These are phyloP conservation scores for Candida mesenterica DNA, from an alignment of 1,139 yeast genomes.

Conservation along the genomic window DNA sequence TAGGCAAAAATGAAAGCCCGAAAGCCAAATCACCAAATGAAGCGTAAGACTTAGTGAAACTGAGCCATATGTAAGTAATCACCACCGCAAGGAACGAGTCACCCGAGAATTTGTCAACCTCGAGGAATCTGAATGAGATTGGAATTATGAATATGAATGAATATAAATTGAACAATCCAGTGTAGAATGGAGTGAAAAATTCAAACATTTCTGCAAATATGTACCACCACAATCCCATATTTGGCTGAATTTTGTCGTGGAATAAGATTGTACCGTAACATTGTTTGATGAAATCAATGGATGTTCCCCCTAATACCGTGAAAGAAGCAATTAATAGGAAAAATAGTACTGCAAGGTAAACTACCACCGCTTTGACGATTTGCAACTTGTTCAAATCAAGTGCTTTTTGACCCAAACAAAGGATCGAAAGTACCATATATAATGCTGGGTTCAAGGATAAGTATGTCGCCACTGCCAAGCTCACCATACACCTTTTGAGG, in stretches of 20 bases:
- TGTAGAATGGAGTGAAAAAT: conserved; percentile 79
- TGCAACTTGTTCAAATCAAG: conserved; percentile 11
- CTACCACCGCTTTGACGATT: conserved; percentile 22
- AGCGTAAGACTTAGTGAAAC: conserved; percentile 83
- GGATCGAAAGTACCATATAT: conserved; percentile 56
- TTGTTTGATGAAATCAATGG: conserved; percentile 51
- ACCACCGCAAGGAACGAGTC: conserved; percentile 70
- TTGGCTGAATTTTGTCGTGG: conserved; percentile 73
- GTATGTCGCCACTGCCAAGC: conserved; percentile 64
- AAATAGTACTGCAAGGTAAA: conserved; percentile 26
- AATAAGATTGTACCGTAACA: conserved; percentile 62
- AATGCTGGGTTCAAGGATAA: conserved; percentile 57
- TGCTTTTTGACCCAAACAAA: conserved; percentile 26
- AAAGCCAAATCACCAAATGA: conserved; percentile 81
- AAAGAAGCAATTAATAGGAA: conserved; percentile 37
- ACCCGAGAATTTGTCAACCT: conserved; percentile 21
- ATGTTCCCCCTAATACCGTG: conserved; percentile 21
- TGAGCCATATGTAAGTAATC: conserved; percentile 61
- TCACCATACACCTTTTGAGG: conserved; percentile 45
- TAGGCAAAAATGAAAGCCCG: conserved; percentile 58
- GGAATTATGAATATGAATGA: conserved; percentile 71
- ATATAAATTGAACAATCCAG: conserved; percentile 79
- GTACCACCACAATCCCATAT: conserved; percentile 98
- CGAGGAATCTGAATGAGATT: conserved; percentile 62
- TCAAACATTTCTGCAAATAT: conserved; percentile 94